These are phyloP conservation scores for Pseudomassariella vexata DNA, from an alignment of 2,329 filamentous ascomycete species.

Conservation along the genomic window DNA sequence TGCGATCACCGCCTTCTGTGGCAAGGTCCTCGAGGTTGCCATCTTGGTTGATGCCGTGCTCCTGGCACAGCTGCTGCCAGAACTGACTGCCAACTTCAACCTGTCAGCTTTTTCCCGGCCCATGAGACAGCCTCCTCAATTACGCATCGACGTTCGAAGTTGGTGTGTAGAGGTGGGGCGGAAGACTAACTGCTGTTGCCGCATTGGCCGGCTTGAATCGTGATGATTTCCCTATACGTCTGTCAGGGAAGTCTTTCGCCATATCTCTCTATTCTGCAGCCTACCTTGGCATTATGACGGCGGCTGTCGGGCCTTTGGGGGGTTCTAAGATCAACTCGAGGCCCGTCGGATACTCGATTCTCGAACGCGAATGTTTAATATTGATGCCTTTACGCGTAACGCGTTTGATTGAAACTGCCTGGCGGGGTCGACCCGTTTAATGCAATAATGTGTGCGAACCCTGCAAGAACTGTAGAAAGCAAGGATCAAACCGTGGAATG, in stretches of 20 bases:
- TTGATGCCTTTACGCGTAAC: too few relatives aligned
- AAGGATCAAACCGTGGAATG: too few relatives aligned
- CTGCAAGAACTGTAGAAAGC: too few relatives aligned
- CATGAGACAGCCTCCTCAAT: slow-evolving; percentile 9
- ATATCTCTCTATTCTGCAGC: too few relatives aligned
- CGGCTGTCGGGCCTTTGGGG: slow-evolving; percentile 11
- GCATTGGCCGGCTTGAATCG: slow-evolving; percentile 97
- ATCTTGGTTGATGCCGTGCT: slow-evolving; percentile 96
- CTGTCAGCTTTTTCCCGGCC: slow-evolving; percentile 22
- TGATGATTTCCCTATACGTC: slow-evolving; percentile 93
- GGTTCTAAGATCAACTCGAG: too few relatives aligned
- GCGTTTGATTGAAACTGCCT: too few relatives aligned
- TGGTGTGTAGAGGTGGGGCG: slow-evolving; percentile 11
- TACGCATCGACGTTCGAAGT: neutral
- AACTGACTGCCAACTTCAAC: slow-evolving; percentile 85
- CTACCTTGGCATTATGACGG: slow-evolving; percentile 21
- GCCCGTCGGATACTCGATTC: too few relatives aligned
- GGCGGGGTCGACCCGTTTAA: too few relatives aligned
- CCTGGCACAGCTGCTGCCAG: slow-evolving; percentile 97
- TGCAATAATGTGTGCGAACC: too few relatives aligned
- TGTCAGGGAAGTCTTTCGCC: too few relatives aligned
- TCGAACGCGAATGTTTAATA: too few relatives aligned
- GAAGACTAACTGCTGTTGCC: slow-evolving; percentile 88
- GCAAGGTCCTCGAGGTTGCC: slow-evolving; percentile 97
- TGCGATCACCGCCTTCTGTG: slow-evolving; percentile 93